Base-by-base conservation (phyloP, 2,329 filamentous ascomycete genomes). In the Akanthomyces muscarius region DNA sequence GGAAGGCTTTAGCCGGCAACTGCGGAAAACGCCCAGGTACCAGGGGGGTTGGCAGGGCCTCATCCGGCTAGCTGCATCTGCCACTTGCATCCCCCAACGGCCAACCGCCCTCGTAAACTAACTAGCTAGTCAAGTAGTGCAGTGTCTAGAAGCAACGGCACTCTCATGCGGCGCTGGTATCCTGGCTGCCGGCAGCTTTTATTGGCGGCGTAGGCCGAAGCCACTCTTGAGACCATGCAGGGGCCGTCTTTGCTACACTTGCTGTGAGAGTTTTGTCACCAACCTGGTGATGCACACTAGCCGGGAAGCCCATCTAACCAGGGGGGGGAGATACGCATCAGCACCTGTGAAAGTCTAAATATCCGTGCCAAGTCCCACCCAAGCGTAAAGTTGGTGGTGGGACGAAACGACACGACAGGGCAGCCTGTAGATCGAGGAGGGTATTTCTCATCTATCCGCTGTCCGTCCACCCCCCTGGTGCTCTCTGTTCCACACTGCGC, bases 311-410 rank as follows among this genome's bases (percentile, higher is more conserved):
- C 57, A 51, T 58, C 30, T 13, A 44, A 42, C 45, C 23, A 18
- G 5, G 44, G 44, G 8, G 18, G 33, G 33, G 51, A n/a, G 13
- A 10, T 33, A 14, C 42, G 54, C 54, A 57, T 11, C 33, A 38
- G 10, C 50, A 21, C 30, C 38, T 33, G 45, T 14, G 33, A 51
- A 61, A 53, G 58, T 53, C 58, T 54, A 41, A 41, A 14, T 41
- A 61, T 61, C 58, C 58, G 58, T 61, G 58, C 58, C 38, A 61
- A 54, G 58, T 61, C 30, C 48, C 58, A 47, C 58, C 28, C 41
- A 41, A 16, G 16, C 48, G 38, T 25, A 44, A 45, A 36, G 48
- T 45, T 30, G 38, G 58, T 53, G 58, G 48, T 61, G 58, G 58
- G 58, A 61, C 58, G 58, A 54, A 54, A 61, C 25, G 48, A 21